Evolutionary conservation across 1,284 basidiomycete genomes (phyloP).

Genomic region (Anthracocystis walkeri): DNA sequence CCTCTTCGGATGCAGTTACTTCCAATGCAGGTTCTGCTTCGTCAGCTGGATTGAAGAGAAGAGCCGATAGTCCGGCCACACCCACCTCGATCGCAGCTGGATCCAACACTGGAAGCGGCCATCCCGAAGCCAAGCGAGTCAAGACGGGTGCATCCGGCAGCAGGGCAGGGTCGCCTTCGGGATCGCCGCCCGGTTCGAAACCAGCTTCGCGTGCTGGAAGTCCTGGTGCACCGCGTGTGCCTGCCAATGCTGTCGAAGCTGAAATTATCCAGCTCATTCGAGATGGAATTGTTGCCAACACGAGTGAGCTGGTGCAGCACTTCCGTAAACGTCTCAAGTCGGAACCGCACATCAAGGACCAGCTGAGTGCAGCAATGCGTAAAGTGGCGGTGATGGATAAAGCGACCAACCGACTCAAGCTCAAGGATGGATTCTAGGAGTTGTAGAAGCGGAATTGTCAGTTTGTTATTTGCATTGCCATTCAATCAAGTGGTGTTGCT

Average conservation of each 20-base stretch:
- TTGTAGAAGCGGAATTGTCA: neutral
- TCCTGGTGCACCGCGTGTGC: constrained; percentile 39
- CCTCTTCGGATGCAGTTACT: constrained; percentile 6
- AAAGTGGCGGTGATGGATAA: constrained; percentile 65
- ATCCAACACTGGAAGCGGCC: constrained; percentile 6
- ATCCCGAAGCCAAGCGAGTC: constrained; percentile 52
- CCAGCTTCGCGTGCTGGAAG: constrained; percentile 43
- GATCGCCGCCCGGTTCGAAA: constrained; percentile 35
- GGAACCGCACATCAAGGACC: constrained; percentile 61
- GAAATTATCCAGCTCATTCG: constrained; percentile 60
- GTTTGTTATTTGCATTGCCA: neutral
- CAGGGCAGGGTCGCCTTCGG: constrained; percentile 31
- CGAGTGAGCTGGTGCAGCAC: constrained; percentile 61
- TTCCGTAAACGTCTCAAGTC: constrained; percentile 62
- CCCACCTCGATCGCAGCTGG: constrained; percentile 9
- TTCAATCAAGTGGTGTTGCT: neutral
- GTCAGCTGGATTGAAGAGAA: constrained; percentile 41
- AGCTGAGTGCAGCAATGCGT: constrained; percentile 58
- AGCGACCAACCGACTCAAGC: constrained; percentile 57
- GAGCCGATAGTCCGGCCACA: constrained; percentile 29
- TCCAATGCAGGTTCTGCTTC: constrained; percentile 6
- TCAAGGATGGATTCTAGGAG: constrained; percentile 54
- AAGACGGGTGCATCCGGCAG: constrained; percentile 37
- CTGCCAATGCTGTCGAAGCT: constrained; percentile 54
- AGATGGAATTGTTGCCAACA: constrained; percentile 53